These are phyloP conservation scores for Leccinum subfulvum DNA, from an alignment of 1,284 basidiomycete genomes.

Conservation along the genomic window DNA sequence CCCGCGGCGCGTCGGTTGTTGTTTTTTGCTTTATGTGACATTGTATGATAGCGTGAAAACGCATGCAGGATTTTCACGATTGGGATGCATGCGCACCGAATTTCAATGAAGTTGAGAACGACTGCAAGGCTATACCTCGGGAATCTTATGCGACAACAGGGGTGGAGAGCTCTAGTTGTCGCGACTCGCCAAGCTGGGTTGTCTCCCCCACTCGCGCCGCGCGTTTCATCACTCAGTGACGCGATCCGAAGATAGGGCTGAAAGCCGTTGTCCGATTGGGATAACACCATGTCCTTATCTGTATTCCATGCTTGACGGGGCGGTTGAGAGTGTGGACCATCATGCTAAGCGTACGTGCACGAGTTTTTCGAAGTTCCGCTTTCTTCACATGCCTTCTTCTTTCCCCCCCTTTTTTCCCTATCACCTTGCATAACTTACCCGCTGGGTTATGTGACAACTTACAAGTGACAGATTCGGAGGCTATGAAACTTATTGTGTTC, in stretches of 20 bases:
- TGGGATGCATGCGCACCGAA: neutral
- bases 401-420: neutral
- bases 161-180: constrained; percentile 5
- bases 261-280: neutral
- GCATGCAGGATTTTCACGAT: neutral
- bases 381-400: neutral
- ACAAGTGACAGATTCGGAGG: neutral
- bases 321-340: neutral
- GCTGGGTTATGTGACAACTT: neutral
- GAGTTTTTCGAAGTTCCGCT: neutral
- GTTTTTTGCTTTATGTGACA: too few relatives aligned
- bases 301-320: neutral
- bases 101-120: neutral
- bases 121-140: neutral
- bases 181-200: constrained; percentile 1
- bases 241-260: constrained; percentile 5
- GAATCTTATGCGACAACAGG: neutral
- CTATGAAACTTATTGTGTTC: neutral
- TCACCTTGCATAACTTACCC: neutral
- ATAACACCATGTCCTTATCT: constrained; percentile 6
- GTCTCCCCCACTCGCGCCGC: neutral
- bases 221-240: constrained; percentile 1
- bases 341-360: neutral
- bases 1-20: too few relatives aligned
- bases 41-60: too few relatives aligned